phyloP scores from a whole-genome alignment of 2,329 filamentous ascomycete species.

The Clarireedia monteithiana region DNA sequence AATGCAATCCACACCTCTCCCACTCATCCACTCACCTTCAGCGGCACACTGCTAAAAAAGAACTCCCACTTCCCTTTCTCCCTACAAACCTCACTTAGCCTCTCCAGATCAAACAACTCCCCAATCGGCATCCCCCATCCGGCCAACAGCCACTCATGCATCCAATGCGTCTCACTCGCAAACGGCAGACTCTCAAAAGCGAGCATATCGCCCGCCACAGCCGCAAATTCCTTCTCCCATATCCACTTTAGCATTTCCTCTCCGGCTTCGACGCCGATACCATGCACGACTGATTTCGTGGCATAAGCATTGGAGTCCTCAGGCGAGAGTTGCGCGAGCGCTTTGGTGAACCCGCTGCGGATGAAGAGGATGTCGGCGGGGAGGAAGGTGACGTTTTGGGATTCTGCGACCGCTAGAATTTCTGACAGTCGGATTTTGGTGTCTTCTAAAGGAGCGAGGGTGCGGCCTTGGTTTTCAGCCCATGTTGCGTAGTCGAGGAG shows the following conservation, averaged over 20 bases:
- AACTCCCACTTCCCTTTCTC: slow-evolving; percentile 49
- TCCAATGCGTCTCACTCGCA: slow-evolving; percentile 8
- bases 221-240: slow-evolving; percentile 38
- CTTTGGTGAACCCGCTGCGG: slow-evolving; percentile 29
- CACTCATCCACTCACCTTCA: slow-evolving; percentile 37
- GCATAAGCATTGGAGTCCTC: background rate
- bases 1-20: no score
- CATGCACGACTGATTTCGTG: slow-evolving; percentile 14
- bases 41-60: slow-evolving; percentile 51
- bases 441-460: slow-evolving; percentile 45
- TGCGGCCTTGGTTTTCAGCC: slow-evolving; percentile 46
- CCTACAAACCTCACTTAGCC: slow-evolving; percentile 41
- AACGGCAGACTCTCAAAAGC: slow-evolving; percentile 38
- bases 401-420: slow-evolving; percentile 29
- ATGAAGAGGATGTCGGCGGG: slow-evolving; percentile 34
- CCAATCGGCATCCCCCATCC: slow-evolving; percentile 46
- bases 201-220: slow-evolving; percentile 37
- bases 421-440: slow-evolving; percentile 23
- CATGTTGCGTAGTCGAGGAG: slow-evolving; percentile 46
- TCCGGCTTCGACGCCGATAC: slow-evolving; percentile 32
- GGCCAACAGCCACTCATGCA: slow-evolving; percentile 37
- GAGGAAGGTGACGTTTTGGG: slow-evolving; percentile 30
- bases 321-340: background rate
- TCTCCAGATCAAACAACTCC: slow-evolving; percentile 40
- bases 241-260: slow-evolving; percentile 35